Evolutionary conservation across 106 monocot species (phyloP), one percentile per base, ranked within the genome.

Genomic region (Dendrobium officinale): DNA sequence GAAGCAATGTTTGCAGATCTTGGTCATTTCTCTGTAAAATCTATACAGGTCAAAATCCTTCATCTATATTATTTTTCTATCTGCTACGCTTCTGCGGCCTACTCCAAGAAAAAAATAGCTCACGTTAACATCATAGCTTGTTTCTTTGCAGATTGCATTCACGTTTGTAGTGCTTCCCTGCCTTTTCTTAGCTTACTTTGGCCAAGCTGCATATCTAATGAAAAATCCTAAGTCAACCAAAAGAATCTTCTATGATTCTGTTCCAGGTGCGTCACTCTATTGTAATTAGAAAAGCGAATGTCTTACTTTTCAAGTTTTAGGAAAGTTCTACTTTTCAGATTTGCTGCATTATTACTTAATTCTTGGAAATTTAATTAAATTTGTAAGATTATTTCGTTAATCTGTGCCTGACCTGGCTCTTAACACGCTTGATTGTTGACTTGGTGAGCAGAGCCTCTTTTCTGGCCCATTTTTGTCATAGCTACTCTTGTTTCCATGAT

Each of bases 391-490:
- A 66, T 66, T 24, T 66, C 2, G 15, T 10, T 66, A 2, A 24
- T n/a, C 15, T 66, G 64, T 22, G 26, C 1, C 26, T 22, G 26
- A 26, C 26, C 10, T 24, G 40, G 72, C 11, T 37, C 4, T 55
- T n/a, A 75, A 61, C 22, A 5, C 19, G 0, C 75, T 73, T 79
- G 4, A 59, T 72, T 76, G 6, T 82, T 15, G 70, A 79, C 29
- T 64, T 83, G 49, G 48, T 79, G 75, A 83, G 55, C 61, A 97
- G 97, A 87, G n/a, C 26, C 49, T 22, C 75, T 92, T 81, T 94
- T 90, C 79, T 96, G 95, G 95, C 95, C 95, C n/a, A 82, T 91
- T n/a, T 91, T 96, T 84, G 91, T 93, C 66, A 84, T 96, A 79
- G 95, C 95, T 29, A 96, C 93, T 24, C 83, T 96, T 42, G 93